Evolutionary conservation across 805 yeast genomes (phyloP), one percentile per base, ranked within the genome.

Genomic region (Lachancea cidri): DNA sequence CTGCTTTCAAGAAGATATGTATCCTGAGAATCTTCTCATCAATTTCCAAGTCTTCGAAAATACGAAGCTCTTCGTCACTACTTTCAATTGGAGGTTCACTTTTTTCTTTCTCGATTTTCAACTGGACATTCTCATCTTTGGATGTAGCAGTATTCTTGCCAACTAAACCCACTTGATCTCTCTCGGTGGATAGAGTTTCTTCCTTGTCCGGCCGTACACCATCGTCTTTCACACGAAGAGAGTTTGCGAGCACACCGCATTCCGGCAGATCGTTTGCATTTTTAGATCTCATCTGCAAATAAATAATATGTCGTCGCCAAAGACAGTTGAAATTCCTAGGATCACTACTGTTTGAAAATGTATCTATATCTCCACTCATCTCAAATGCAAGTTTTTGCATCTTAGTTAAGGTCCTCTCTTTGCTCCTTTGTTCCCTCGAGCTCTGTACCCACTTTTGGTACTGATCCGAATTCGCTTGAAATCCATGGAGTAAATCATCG

Each of bases 301-400:
- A 39, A 7, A 33, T 44, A 2, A 63, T 60, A 39, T 62, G 64
- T 0, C 62, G 55, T 48, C 72, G 60, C 78, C 78, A 74, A 27
- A 74, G 52, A 1, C 60, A 64, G 35, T 71, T 69, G 13, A 64
- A 44, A 43, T 64, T 65, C 24, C 58, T 33, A 13, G 60, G 55
- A 27, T 66, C 60, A 4, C 48, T 39, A 2, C 50, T 49, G 3
- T 50, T 45, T 15, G 45, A 43, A 38, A 55, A 45, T 9, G 42
- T 40, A 5, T 55, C 57, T n/a, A 46, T 59, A 27, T 70, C 74
- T 0, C 70, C 74, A 19, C 68, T 65, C 41, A 67, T 51, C 35
- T 68, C 68, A 44, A 67, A 70, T 41, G 76, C 71, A 9, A 59
- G 47, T 39, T 65, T 66, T 49, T 71, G 74, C 49, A 74, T 52